Base-by-base conservation (phyloP, 306 rosid species). In the Inga oerstediana region DNA sequence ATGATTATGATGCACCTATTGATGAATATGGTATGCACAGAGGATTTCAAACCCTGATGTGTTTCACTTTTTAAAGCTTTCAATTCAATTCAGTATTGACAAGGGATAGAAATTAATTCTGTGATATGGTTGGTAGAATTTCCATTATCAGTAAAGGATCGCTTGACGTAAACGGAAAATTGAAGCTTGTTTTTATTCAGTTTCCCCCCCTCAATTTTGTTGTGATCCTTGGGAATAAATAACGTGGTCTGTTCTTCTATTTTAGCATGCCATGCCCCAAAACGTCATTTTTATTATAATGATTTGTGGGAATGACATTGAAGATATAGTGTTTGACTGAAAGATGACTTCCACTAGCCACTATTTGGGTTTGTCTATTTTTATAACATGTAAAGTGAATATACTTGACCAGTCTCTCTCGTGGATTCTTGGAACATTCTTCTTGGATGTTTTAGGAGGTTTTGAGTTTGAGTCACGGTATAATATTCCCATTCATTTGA, bases 1-100 rank as follows among this genome's bases (percentile, higher is more conserved):
- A 97, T 85, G 99, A 97, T 89, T 97, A 97, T 75, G 99, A 97
- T 75, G 98, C 99, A 48, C 99, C 99, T 65, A 75, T 97, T 45
- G 99, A 97, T 85, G 99, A 97, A 91, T 97, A 88, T 73, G 99
- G 99, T 97, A 91, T 34, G 87, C 35, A 32, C 85, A 78, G 66
- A 66, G 74, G 76, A 77, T 59, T 45, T 68, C 14, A 61, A 58
- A n/a, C 49, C 64, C 72, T 54, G 43, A 68, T 46, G 72, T 27
- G 4, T 58, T 43, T 70, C 5, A 46, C 6, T 49, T 32, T 32
- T 65, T 27, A 52, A 72, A 19, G 3, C 65, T 64, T 71, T 76
- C n/a, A 58, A 44, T 71, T 76, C n/a, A 58, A 44, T 66, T 34
- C 70, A 10, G 73, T 76, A 52, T 19, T 43, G n/a, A 48, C 62